Evolutionary conservation across 306 rosid species (phyloP), one percentile per base, ranked within the genome.

Genomic region (Rosa multiflora): DNA sequence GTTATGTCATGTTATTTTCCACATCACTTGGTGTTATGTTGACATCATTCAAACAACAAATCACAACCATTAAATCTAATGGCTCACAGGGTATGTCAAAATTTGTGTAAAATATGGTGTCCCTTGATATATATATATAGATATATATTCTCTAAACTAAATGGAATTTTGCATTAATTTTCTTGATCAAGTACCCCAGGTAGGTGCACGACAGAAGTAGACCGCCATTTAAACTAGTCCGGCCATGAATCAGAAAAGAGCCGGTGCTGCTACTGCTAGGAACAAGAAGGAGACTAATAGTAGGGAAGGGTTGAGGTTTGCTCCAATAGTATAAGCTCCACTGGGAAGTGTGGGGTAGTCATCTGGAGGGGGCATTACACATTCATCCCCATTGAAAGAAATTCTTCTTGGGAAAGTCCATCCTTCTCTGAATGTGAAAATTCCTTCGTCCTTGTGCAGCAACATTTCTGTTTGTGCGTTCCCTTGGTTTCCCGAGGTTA

Each of bases 351-450:
- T 70, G 1, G 96, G 98, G 55, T 86, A 94, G 1, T 82, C 69
- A 18, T 91, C 90, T 6, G 97, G 97, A 70, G 89, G 85, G 12
- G 98, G 96, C 92, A 91, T 87, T 6, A 90, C 97, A 83, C 98
- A 94, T 13, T 85, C 91, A 75, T 94, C 96, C 0, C 97, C 97
- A 78, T 94, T 89, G 44, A 91, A 94, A 15, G 86, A 85, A 76
- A 94, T 80, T 76, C 74, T 94, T 81, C 94, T 89, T 0, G 96
- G 98, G 80, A 94, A 91, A 37, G 90, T 71, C 97, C 98, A 94
- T 55, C 98, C 98, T 76, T 82, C 89, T 42, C 56, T 85, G 79
- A 91, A 94, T 23, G 86, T 91, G 78, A 91, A 94, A 43, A 72
- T 78, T 51, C 86, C 87, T 13, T 32, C 9, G 75, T 91, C 94